A percentile compares a stretch with the other conserved stretches of the same genome.
Evolutionary conservation across 2,329 filamentous ascomycete species (phyloP).

Genomic region (Fusarium sp.): DNA sequence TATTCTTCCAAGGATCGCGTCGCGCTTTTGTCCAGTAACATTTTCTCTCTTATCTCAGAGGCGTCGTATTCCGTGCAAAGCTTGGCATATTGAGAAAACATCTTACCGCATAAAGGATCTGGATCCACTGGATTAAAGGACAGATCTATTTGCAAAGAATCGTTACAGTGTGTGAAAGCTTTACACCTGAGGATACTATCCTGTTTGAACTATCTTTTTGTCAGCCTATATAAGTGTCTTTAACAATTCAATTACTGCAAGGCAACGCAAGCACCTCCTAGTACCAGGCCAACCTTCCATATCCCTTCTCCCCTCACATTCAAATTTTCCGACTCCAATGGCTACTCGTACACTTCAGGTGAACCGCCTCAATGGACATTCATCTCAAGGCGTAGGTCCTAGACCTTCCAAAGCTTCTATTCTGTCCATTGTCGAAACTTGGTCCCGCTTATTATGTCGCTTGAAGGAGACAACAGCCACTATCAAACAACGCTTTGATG

Average conservation of each 20-base stretch:
- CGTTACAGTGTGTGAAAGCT: too few species aligned
- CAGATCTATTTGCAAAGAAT: too few species aligned
- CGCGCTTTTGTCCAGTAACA: not conserved
- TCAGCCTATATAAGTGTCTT: not conserved
- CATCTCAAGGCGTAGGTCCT: not conserved
- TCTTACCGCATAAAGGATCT: not conserved
- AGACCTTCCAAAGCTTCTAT: constrained; percentile 10
- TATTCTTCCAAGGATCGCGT: not conserved
- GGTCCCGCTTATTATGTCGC: constrained; percentile 10
- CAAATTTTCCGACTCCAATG: constrained; percentile 3
- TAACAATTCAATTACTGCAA: not conserved
- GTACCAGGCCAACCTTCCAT: not conserved
- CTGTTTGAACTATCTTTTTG: too few species aligned
- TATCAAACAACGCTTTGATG: constrained; percentile 28
- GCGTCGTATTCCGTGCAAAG: not conserved
- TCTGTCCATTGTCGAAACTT: constrained; percentile 25
- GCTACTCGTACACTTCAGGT: constrained; percentile 3
- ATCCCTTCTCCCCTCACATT: not conserved
- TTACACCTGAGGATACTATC: not conserved
- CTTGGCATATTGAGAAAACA: not conserved
- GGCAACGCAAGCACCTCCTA: not conserved
- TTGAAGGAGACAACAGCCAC: constrained; percentile 17
- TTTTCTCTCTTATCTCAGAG: not conserved
- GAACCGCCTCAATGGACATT: constrained; percentile 10
- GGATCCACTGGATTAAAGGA: not conserved